Conservation (phyloP, 2,329 filamentous ascomycete genomes). For the Zarea fungicola region DNA sequence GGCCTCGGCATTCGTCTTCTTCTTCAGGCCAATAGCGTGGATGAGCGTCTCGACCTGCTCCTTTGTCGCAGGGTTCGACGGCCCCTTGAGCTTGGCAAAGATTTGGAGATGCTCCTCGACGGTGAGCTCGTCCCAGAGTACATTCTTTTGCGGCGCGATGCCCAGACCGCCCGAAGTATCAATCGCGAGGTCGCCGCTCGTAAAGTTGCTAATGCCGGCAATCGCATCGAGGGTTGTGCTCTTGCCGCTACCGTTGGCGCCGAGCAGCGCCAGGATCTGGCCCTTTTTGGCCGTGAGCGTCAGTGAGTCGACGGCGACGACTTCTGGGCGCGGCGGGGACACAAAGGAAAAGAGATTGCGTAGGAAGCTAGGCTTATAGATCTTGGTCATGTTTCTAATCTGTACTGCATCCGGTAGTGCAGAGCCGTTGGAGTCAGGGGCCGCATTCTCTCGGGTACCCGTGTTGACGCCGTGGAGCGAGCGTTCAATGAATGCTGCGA, state of each 20-base stretch:
- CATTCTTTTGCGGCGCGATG: conserved; percentile 70
- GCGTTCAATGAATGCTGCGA: conserved; percentile 68
- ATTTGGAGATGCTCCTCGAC: conserved; percentile 66
- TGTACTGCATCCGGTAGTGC: conserved; percentile 50
- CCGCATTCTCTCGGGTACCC: conserved; percentile 41
- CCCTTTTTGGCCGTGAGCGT: conserved; percentile 64
- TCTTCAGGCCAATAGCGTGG: conserved; percentile 57
- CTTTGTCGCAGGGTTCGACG: conserved; percentile 39
- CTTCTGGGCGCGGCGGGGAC: conserved; percentile 51
- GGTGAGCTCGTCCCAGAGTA: conserved; percentile 68
- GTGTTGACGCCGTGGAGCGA: conserved; percentile 46
- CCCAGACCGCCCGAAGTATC: conserved; percentile 68
- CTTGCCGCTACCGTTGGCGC: conserved; percentile 67
- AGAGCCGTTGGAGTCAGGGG: conserved; percentile 30
- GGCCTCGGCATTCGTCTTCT: conserved; percentile 56
- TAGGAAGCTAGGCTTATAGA: conserved; percentile 62
- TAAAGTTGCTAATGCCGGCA: conserved; percentile 31
- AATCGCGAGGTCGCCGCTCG: conserved; percentile 55
- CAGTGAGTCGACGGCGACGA: conserved; percentile 68
- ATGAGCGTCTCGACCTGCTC: conserved; percentile 43
- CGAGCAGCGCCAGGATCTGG: conserved; percentile 70
- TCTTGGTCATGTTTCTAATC: conserved; percentile 66
- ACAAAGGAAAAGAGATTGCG: conserved; percentile 45
- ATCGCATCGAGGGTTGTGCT: conserved; percentile 48
- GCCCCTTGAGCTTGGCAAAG: conserved; percentile 64